phyloP scores from a whole-genome alignment of 768 basidiomycete genomes.

The Phanerodontia chrysosporium region DNA sequence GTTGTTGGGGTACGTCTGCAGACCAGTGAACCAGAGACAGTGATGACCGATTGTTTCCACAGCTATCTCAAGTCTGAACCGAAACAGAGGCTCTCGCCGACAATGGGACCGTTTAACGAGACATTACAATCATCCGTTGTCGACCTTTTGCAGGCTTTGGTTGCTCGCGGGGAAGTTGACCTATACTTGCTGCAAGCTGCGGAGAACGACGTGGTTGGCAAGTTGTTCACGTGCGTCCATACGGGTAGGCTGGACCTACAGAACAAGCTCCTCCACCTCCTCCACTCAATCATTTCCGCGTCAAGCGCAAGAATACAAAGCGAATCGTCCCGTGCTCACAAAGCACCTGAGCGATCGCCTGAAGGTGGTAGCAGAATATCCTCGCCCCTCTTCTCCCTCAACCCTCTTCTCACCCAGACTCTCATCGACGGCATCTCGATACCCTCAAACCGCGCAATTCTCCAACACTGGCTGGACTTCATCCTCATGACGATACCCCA shows the following conservation, averaged over 20 bases:
- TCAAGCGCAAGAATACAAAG: background rate
- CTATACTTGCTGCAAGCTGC: slow-evolving; percentile 52
- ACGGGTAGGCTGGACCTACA: slow-evolving; percentile 73
- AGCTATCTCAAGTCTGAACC: slow-evolving; percentile 84
- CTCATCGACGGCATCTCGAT: slow-evolving; percentile 76
- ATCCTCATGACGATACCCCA: slow-evolving; percentile 87
- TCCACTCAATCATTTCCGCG: slow-evolving; percentile 80
- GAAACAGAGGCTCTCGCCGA: slow-evolving; percentile 35
- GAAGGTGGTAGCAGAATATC: slow-evolving; percentile 16
- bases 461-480: slow-evolving; percentile 98
- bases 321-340: background rate
- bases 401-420: slow-evolving; percentile 71
- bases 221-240: slow-evolving; percentile 74
- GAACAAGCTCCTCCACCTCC: slow-evolving; percentile 87
- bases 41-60: background rate
- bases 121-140: slow-evolving; percentile 70
- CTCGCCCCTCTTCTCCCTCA: slow-evolving; percentile 45
- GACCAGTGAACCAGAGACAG: background rate
- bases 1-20: slow-evolving; percentile 47
- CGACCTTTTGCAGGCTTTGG: slow-evolving; percentile 78
- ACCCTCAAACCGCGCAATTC: slow-evolving; percentile 66
- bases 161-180: slow-evolving; percentile 80
- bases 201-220: slow-evolving; percentile 67
- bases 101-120: slow-evolving; percentile 60
- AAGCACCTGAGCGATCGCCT: slow-evolving; percentile 28